Percentiles rank a stretch among this genome's conserved stretches.
phyloP scores from a whole-genome alignment of 2,329 filamentous ascomycete species.

The Aspergillus udagawae region DNA sequence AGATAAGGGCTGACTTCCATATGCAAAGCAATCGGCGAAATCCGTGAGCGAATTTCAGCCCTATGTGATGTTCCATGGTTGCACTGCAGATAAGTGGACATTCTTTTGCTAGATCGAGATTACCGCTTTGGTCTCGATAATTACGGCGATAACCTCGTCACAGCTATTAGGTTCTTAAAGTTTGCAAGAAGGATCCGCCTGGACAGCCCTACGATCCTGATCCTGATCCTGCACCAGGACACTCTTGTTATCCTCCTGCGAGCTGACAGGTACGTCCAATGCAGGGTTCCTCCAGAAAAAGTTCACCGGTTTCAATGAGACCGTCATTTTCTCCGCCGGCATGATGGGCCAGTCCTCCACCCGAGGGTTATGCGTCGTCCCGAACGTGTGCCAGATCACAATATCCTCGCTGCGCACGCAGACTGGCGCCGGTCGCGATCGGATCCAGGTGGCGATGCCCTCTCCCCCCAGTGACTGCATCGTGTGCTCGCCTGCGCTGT shows the following conservation, averaged over 20 bases:
- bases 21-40: neutral
- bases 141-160: neutral
- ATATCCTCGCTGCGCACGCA: constrained; percentile 24
- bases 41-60: neutral
- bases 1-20: neutral
- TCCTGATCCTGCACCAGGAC: constrained; percentile 1
- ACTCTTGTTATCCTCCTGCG: constrained; percentile 6
- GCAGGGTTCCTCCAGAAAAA: constrained; percentile 11
- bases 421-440: constrained; percentile 10
- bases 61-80: neutral
- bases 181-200: neutral
- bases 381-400: constrained; percentile 37
- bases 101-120: neutral
- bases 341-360: constrained; percentile 41
- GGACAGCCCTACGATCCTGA: neutral
- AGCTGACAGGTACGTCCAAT: constrained; percentile 7
- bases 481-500: constrained; percentile 48
- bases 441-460: constrained; percentile 18
- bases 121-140: neutral
- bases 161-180: neutral
- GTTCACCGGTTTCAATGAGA: constrained; percentile 7
- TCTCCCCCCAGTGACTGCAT: constrained; percentile 40
- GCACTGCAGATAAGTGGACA: neutral
- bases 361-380: constrained; percentile 40
- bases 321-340: constrained; percentile 23